Evolutionary conservation across 176 grass and related monocot genomes (phyloP), one percentile per base, ranked within the genome.

Genomic region (Hyparrhenia diplandra): DNA sequence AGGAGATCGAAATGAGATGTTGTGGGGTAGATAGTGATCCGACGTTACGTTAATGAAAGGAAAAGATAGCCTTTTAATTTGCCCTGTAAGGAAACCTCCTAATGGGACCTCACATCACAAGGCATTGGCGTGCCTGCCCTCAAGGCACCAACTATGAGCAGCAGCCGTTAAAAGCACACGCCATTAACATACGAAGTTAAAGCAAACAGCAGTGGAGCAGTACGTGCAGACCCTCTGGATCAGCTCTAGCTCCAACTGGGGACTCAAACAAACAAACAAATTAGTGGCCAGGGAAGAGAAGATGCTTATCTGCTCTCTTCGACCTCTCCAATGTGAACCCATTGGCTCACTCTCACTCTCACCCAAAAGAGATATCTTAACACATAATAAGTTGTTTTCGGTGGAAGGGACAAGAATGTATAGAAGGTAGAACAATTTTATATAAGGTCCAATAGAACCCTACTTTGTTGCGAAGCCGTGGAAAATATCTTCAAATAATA

Each of bases 281-380:
- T 23, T 20, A 23, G 51, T 54, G 52, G 52, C 21, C 8, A 3
- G n/a, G 51, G 9, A 58, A 58, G 21, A 10, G 16, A 67, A 74
- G 81, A 82, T 89, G 67, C 87, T 66, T 16, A 59, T 14, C 31
- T 21, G n/a, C 8, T 65, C n/a, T 67, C 70, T 84, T 91, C 89
- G 89, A 85, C 64, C 28, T 91, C 75, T 84, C 89, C 85, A 84
- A 91, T 77, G 76, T 34, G 59, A 12, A 13, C 10, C 16, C 5
- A 13, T 87, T 81, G 75, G 73, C 82, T 88, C 42, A 63, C 71
- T 24, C 28, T 31, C 77, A 24, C 71, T 20, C 21, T 67, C 72
- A 37, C 58, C 54, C 64, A 12, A 67, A 29, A 45, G 24, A 80
- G 42, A 13, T 42, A 13, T 37, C 35, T 71, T 28, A 13, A 61